Evolutionary conservation across 169 alveolate species (phyloP).

Genomic region (Plasmodium fragile): DNA sequence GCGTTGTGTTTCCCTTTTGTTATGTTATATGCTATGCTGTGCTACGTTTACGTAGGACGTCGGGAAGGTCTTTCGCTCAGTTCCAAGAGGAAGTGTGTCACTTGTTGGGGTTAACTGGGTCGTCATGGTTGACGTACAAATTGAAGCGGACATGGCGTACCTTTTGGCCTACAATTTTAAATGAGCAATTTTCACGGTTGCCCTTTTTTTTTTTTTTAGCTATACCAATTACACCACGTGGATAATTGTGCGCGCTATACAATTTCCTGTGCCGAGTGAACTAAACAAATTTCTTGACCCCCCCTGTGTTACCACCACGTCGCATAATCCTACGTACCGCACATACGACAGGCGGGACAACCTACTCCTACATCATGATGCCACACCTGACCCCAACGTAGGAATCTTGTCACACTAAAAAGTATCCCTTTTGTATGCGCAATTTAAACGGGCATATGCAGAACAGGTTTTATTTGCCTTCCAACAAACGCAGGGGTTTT

Average conservation of each 20-base stretch:
- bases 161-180: background rate
- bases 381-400: no score
- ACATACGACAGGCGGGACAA: no score
- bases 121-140: background rate
- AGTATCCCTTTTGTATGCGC: no score
- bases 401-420: no score
- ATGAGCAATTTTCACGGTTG: background rate
- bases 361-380: no score
- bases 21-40: background rate
- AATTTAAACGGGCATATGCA: no score
- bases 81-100: background rate
- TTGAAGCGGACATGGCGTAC: background rate
- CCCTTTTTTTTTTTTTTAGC: background rate
- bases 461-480: no score
- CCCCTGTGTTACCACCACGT: no score
- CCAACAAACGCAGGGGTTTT: no score
- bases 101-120: background rate
- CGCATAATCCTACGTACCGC: no score
- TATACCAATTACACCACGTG: background rate
- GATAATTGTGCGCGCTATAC: background rate
- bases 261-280: no score
- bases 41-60: background rate
- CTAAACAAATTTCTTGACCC: no score
- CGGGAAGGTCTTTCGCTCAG: background rate
- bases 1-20: background rate